These are phyloP conservation scores for Teunomyces kruisii DNA, from an alignment of 805 yeast species.

Conservation along the genomic window DNA sequence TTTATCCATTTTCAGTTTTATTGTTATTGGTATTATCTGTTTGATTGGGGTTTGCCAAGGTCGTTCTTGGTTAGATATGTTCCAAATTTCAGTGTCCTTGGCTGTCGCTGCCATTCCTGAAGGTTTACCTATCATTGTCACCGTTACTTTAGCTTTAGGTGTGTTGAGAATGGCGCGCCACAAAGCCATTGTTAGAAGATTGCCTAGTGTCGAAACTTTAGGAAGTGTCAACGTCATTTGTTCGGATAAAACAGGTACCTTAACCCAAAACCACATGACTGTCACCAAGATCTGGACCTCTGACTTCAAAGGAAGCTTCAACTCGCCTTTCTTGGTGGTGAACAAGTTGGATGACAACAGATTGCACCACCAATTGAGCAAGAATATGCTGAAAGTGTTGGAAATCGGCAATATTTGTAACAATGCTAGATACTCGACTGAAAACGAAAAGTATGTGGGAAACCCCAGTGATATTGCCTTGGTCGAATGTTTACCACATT, in stretches of 20 bases:
- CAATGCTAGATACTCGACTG: constrained; percentile 68
- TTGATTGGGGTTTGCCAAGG: constrained; percentile 89
- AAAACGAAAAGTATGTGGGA: constrained; percentile 72
- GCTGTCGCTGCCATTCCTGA: constrained; percentile 99
- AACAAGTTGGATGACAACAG: constrained; percentile 46
- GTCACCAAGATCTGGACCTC: constrained; percentile 80
- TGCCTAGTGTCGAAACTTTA: constrained; percentile 93
- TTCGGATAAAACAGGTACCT: constrained; percentile 52
- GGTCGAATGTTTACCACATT: constrained; percentile 67
- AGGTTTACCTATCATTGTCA: constrained; percentile 96
- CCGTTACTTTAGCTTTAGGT: constrained; percentile 95
- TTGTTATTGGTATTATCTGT: constrained; percentile 88
- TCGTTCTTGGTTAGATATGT: constrained; percentile 95
- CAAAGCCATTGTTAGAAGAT: constrained; percentile 88
- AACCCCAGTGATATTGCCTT: constrained; percentile 95
- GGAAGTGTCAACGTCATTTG: constrained; percentile 76
- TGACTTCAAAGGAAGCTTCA: constrained; percentile 47
- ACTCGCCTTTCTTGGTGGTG: constrained; percentile 43
- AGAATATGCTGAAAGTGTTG: constrained; percentile 55
- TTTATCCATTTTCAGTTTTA: constrained; percentile 78
- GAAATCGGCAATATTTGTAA: constrained; percentile 74
- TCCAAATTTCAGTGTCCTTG: constrained; percentile 92
- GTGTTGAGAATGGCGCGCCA: constrained; percentile 94
- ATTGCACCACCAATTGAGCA: constrained; percentile 46
- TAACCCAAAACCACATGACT: constrained; percentile 90